Evolutionary conservation across 495 filamentous ascomycete species (phyloP), one percentile per base, ranked within the genome.

Genomic region (Neurospora sp.): DNA sequence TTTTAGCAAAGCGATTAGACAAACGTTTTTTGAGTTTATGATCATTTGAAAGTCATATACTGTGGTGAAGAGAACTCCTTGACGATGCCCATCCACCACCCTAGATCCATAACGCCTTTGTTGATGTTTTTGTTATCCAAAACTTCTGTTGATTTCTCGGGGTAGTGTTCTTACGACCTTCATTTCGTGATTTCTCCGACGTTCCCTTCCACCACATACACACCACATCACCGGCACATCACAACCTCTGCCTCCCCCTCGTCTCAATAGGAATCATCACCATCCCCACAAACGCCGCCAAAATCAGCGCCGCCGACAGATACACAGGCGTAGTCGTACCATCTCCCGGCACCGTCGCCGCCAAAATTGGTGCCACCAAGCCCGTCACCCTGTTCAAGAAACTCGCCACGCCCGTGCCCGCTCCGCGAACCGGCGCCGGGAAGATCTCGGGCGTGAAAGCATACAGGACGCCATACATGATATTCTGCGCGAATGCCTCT

Each of bases 381-480:
- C 93, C 93, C 44, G 88, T 89, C 12, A 91, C 79, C 1, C 93
- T 85, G 76, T 95, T 95, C 68, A 92, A 82, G 45, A 89, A 90
- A 45, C 90, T 91, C 3, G 92, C 89, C 31, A 95, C 82, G 1
- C 92, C 93, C 69, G 92, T 94, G 0, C 91, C 93, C 0, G 92
- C 93, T 3, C 92, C 93, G 12, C 93, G 84, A 72, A 93, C 88
- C 71, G 92, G 91, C 0, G 93, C 91, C 3, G 92, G 88, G 77
- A 95, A 94, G 41, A 95, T 89, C 80, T 95, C 93, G 4, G 93
- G 92, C 2, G 93, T 95, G 75, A 94, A 96, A 0, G 90, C 89
- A 75, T 95, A 96, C 4, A 96, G 83, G 27, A 94, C 92, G n/a
- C 92, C 92, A 76, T 94, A 95, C 90, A 95, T 93, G 74, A 93